Percentiles rank a stretch among this genome's conserved stretches.
These are phyloP conservation scores for Hypoxylon trugodes DNA, from an alignment of 495 filamentous ascomycete species.

Conservation along the genomic window DNA sequence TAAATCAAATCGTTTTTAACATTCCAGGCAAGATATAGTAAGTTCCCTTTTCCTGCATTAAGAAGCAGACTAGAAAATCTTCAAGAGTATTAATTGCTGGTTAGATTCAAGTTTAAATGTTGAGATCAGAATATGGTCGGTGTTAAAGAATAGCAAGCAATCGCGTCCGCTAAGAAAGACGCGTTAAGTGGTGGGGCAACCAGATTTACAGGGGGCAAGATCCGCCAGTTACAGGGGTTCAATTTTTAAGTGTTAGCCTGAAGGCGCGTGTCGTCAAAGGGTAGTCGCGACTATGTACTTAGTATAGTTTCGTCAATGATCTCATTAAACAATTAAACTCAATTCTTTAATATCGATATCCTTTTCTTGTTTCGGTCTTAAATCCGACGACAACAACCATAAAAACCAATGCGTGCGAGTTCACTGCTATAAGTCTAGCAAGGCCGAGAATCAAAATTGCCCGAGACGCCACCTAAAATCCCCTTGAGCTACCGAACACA, in stretches of 20 bases:
- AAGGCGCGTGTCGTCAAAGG: slow-evolving; percentile 13
- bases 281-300: slow-evolving; percentile 28
- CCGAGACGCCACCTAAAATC: too few relatives aligned
- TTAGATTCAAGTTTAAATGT: not conserved
- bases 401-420: not conserved
- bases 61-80: not conserved
- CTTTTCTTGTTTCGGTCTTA: not conserved
- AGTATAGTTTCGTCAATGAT: slow-evolving; percentile 19
- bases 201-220: slow-evolving; percentile 3
- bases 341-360: not conserved
- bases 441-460: too few relatives aligned
- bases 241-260: slow-evolving; percentile 20
- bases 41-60: not conserved
- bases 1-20: not conserved
- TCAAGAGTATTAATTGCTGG: not conserved
- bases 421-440: too few relatives aligned
- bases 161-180: slow-evolving; percentile 35
- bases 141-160: not conserved
- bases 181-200: slow-evolving; percentile 48
- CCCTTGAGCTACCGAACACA: not conserved
- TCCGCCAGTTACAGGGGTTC: slow-evolving; percentile 11
- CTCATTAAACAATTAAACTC: slow-evolving; percentile 18
- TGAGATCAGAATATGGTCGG: not conserved
- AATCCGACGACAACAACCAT: not conserved
- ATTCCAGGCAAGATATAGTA: not conserved